Evolutionary conservation across 768 basidiomycete genomes (phyloP), one percentile per base, ranked within the genome.

Genomic region (Suillus luteus): DNA sequence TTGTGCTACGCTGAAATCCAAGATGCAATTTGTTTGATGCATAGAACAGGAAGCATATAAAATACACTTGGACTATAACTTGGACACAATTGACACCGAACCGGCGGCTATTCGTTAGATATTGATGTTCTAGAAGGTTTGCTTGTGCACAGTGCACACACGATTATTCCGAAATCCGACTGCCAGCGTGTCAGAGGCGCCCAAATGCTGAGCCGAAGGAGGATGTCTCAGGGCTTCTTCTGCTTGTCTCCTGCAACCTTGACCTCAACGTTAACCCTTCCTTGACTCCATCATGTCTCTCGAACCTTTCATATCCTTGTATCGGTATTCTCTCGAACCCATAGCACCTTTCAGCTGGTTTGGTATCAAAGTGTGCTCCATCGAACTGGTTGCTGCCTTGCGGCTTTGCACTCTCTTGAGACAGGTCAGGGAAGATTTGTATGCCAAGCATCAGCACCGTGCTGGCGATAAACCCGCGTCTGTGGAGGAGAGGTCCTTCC

Each of bases 321-420:
- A 83, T 71, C 78, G 81, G 60, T 82, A 81, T 60, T 75, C 78
- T 63, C 75, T 92, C 31, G 72, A 83, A 62, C 90, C 89, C 15
- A 74, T 90, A 44, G 81, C 86, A 0, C 88, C 88, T 0, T 88
- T 91, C 68, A 80, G 85, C 22, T 90, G 86, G 86, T 83, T 90
- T 70, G 87, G 86, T 5, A 72, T 85, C 62, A 62, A 73, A 17
- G 77, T 91, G 62, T 86, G 80, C 70, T 83, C 87, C 0, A 79
- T 94, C 33, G 92, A 93, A 72, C 70, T 92, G 62, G 79, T 83
- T 2, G 91, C 87, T n/a, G 83, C 87, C 0, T 72, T 92, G 61
- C 84, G 91, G 41, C 83, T 93, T 48, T 91, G 91, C 70, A 70
- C 90, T 59, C 78, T 84, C 31, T 77, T 93, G 46, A 83, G 91